These are phyloP conservation scores for Seiridium cupressi DNA, from an alignment of 2,329 filamentous ascomycete genomes.

Conservation along the genomic window DNA sequence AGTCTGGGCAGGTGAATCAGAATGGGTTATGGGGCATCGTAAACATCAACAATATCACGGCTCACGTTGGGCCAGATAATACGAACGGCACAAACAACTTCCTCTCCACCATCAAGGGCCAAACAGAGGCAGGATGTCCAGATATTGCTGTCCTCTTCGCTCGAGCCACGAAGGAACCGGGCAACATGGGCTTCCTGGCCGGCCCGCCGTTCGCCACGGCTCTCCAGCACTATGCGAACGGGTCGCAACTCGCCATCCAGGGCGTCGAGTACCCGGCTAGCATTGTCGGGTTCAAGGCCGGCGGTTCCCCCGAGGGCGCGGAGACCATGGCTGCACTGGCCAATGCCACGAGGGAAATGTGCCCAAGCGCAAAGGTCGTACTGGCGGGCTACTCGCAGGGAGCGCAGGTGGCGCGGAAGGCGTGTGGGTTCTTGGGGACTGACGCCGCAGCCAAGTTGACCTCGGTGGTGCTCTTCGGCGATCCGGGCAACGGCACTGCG, in stretches of 20 bases:
- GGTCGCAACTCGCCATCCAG: conserved; percentile 17
- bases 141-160: conserved; percentile 25
- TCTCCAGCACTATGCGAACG: conserved; percentile 11
- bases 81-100: neutral
- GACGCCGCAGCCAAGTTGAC: conserved; percentile 3
- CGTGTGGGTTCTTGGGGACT: conserved; percentile 17
- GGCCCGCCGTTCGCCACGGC: conserved; percentile 23
- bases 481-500: conserved; percentile 18
- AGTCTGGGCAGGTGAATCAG: conserved; percentile 10
- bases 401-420: conserved; percentile 26
- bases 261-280: conserved; percentile 24
- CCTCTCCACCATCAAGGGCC: neutral
- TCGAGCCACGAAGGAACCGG: conserved; percentile 23
- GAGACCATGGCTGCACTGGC: conserved; percentile 5
- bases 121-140: conserved; percentile 8
- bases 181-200: conserved; percentile 22
- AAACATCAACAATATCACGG: conserved; percentile 7
- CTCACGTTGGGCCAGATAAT: neutral
- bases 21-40: conserved; percentile 10
- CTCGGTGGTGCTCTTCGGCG: conserved; percentile 26
- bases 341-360: conserved; percentile 26
- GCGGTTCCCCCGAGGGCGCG: conserved; percentile 19
- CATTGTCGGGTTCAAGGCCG: conserved; percentile 17
- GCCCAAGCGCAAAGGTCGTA: conserved; percentile 38
- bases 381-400: conserved; percentile 37